phyloP scores from a whole-genome alignment of 768 basidiomycete species.

The Suillus lakei region DNA sequence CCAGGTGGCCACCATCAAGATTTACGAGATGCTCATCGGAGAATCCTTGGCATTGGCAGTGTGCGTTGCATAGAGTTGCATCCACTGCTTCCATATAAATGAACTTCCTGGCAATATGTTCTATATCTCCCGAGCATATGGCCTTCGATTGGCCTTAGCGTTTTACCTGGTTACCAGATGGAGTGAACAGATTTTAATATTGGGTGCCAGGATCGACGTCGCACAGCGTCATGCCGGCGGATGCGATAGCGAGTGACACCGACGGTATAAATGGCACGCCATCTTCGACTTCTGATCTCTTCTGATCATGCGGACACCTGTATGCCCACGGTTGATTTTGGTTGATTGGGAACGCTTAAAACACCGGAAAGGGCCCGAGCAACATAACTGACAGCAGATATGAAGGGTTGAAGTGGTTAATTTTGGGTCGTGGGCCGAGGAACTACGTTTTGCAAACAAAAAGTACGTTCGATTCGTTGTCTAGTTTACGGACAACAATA shows the following conservation, averaged over 20 bases:
- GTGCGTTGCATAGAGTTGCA: background rate
- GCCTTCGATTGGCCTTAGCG: background rate
- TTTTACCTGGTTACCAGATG: background rate
- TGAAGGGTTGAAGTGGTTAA: background rate
- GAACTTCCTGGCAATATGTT: background rate
- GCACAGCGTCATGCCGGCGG: conserved; percentile 2
- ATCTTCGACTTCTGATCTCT: background rate
- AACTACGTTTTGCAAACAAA: background rate
- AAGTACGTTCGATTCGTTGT: background rate
- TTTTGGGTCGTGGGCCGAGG: background rate
- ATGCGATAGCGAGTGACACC: background rate
- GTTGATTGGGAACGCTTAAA: background rate
- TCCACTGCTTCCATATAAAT: background rate
- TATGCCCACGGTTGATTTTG: background rate
- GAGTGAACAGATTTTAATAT: background rate
- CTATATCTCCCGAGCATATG: background rate
- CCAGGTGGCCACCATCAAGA: background rate
- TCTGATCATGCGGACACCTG: background rate
- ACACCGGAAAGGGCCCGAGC: background rate
- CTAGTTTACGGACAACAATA: background rate
- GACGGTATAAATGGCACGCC: background rate
- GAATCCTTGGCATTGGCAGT: background rate
- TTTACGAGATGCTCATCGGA: conserved; percentile 5
- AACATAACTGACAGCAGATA: background rate
- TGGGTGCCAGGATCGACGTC: background rate